Percentiles rank a stretch among this genome's conserved stretches.
Conservation (phyloP, 176 grass and related monocot species). For the Cenchrus purpureus region DNA sequence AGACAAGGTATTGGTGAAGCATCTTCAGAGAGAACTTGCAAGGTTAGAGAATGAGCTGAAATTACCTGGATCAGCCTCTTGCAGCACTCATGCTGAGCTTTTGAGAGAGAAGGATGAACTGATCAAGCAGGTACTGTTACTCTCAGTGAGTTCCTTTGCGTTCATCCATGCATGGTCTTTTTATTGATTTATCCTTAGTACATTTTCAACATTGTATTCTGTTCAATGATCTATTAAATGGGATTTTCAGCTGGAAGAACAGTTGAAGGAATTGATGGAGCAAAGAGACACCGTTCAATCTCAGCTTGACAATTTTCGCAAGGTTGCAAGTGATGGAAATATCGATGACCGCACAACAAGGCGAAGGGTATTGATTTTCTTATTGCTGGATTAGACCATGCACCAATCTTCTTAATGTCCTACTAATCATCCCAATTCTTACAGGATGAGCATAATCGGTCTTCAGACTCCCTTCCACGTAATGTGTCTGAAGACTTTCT, state of each 20-base stretch:
- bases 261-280: conserved; percentile 74
- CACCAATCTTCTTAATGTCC: background rate
- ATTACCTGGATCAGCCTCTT: conserved; percentile 51
- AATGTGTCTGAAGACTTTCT: conserved; percentile 59
- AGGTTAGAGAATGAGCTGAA: conserved; percentile 77
- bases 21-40: conserved; percentile 77
- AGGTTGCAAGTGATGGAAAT: conserved; percentile 52
- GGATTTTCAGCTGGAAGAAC: conserved; percentile 68
- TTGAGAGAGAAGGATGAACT: conserved; percentile 76
- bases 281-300: conserved; percentile 77
- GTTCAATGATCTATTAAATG: background rate
- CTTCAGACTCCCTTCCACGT: conserved; percentile 51
- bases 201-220: background rate
- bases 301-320: conserved; percentile 73
- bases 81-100: conserved; percentile 52
- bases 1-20: conserved; percentile 86
- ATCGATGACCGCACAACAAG: conserved; percentile 40
- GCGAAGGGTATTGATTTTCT: conserved; percentile 56
- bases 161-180: background rate
- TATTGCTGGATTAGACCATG: background rate
- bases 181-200: background rate
- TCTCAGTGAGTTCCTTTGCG: background rate
- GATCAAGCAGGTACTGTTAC: conserved; percentile 69
- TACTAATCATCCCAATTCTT: conserved; percentile 25
- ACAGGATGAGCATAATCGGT: conserved; percentile 61